Evolutionary conservation across 257 asterid species (phyloP).

Genomic region (Nemophila menziesii): DNA sequence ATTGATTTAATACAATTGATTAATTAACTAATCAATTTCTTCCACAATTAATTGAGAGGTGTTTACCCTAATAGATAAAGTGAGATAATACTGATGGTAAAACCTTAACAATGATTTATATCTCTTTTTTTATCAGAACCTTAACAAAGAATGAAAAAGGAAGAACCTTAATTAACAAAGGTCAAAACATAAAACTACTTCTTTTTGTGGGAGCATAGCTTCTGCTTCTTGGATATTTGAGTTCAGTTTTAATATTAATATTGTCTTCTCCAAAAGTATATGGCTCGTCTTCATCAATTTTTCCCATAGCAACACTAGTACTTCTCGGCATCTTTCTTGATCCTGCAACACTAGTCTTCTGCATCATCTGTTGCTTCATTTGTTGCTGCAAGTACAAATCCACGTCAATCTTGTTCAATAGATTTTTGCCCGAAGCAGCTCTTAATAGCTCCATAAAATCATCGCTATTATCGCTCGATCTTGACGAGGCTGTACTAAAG

Average conservation of each 20-base stretch:
- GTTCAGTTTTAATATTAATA: slow-evolving; percentile 10
- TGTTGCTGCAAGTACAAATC: slow-evolving; percentile 21
- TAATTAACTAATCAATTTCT: too few species aligned
- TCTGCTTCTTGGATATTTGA: slow-evolving; percentile 42
- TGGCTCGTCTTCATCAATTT: slow-evolving; percentile 72
- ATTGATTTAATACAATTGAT: too few species aligned
- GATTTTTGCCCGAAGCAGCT: slow-evolving; percentile 39
- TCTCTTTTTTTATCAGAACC: too few species aligned
- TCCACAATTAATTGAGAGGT: too few species aligned
- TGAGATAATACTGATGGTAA: too few species aligned
- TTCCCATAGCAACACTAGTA: slow-evolving; percentile 66
- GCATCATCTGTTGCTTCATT: slow-evolving; percentile 9
- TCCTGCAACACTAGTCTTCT: slow-evolving; percentile 1
- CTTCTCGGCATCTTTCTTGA: slow-evolving; percentile 50
- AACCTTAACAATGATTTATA: too few species aligned
- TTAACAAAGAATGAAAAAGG: too few species aligned
- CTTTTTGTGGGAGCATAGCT: slow-evolving; percentile 39
- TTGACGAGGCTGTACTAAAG: slow-evolving; percentile 36
- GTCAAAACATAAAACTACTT: too few species aligned
- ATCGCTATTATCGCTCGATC: slow-evolving; percentile 17
- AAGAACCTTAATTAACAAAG: too few species aligned
- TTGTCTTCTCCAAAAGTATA: slow-evolving; percentile 27
- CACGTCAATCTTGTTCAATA: slow-evolving; percentile 12
- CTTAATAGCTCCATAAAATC: slow-evolving; percentile 47
- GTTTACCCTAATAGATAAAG: too few species aligned